These are phyloP conservation scores for Babesia ovata DNA, from an alignment of 169 alveolate species.

Conservation along the genomic window DNA sequence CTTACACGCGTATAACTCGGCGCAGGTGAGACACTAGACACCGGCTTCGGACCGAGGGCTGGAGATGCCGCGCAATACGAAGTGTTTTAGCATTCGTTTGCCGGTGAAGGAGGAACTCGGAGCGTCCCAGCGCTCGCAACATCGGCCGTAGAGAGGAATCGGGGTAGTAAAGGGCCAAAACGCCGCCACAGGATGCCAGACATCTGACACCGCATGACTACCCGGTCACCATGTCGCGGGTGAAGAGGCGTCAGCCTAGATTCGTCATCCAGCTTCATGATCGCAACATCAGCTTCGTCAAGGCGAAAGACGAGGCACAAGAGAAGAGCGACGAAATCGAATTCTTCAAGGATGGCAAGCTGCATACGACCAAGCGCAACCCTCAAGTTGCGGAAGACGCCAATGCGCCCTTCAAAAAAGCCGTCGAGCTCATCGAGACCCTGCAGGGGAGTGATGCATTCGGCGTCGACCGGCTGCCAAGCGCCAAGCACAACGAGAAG, in stretches of 20 bases:
- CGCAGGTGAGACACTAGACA: too few relatives aligned
- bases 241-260: background rate
- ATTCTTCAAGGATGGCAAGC: conserved; percentile 23
- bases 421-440: conserved; percentile 23
- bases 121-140: too few relatives aligned
- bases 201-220: too few relatives aligned
- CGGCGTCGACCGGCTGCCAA: conserved; percentile 60
- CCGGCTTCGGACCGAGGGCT: too few relatives aligned
- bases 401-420: conserved; percentile 2
- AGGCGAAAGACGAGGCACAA: background rate
- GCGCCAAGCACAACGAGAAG: conserved; percentile 36
- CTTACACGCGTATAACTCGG: too few relatives aligned
- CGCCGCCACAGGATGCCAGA: too few relatives aligned
- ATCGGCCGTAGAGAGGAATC: too few relatives aligned
- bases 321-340: conserved; percentile 9
- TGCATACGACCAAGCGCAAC: conserved; percentile 6
- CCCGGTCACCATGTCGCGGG: background rate
- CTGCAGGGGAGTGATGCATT: conserved; percentile 36
- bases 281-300: conserved; percentile 40
- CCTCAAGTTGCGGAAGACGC: background rate
- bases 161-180: too few relatives aligned
- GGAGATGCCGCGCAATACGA: too few relatives aligned
- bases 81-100: too few relatives aligned
- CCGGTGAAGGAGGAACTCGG: too few relatives aligned
- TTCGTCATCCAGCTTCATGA: conserved; percentile 53